phyloP scores from a whole-genome alignment of 164 flowering plant genomes.

The Warburgia ugandensis region DNA sequence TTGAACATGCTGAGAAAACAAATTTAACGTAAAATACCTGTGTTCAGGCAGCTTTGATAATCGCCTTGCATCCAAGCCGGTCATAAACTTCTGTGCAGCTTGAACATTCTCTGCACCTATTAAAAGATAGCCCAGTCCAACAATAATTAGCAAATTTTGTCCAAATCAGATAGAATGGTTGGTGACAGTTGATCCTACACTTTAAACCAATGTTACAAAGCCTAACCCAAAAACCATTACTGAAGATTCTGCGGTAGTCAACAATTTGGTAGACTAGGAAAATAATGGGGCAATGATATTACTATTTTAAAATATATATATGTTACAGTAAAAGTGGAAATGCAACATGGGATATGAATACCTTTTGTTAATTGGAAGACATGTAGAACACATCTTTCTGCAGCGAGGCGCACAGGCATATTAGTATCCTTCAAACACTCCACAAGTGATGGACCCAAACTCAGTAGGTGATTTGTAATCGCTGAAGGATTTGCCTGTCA shows the following conservation, averaged over 20 bases:
- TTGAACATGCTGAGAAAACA: not conserved
- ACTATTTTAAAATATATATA: too few relatives aligned
- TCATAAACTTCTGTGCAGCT: conserved; percentile 81
- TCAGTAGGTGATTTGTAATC: conserved; percentile 24
- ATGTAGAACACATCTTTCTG: conserved; percentile 91
- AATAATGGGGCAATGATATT: not conserved
- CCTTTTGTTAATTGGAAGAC: conserved; percentile 82
- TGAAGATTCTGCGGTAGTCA: not conserved
- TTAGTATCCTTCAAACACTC: conserved; percentile 85
- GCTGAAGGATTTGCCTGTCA: conserved; percentile 60
- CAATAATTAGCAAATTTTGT: not conserved
- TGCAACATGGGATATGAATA: conserved; percentile 20
- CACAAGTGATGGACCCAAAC: conserved; percentile 68
- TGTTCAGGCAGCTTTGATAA: conserved; percentile 77
- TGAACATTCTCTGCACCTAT: conserved; percentile 78
- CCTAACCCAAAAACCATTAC: not conserved
- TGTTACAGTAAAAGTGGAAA: not conserved
- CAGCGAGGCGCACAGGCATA: conserved; percentile 88
- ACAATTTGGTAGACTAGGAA: not conserved
- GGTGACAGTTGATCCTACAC: not conserved
- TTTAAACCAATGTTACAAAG: not conserved
- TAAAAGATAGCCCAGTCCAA: not conserved
- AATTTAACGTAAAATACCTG: conserved; percentile 40
- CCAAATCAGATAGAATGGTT: not conserved
- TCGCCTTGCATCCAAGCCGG: conserved; percentile 96